Evolutionary conservation across 495 filamentous ascomycete species (phyloP).

Genomic region (Massariosphaeria phaeospora): DNA sequence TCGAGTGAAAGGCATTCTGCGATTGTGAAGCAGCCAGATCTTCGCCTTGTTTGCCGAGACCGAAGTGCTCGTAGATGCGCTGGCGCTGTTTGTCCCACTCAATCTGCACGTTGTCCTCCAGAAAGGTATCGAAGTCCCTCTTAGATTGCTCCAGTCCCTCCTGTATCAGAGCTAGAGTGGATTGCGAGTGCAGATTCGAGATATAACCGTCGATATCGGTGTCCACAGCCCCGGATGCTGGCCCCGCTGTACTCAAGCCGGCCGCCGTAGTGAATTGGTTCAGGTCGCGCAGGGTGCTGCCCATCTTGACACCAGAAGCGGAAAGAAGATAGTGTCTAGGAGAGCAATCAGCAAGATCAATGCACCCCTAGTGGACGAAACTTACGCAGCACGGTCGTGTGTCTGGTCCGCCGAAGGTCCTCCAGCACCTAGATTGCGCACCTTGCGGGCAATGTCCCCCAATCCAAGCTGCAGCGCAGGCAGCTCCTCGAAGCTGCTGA

Average conservation of each 20-base stretch:
- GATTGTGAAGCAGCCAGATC: conserved; percentile 37
- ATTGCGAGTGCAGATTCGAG: conserved; percentile 78
- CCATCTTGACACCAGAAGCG: conserved; percentile 79
- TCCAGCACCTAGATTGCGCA: conserved; percentile 64
- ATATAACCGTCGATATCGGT: conserved; percentile 80
- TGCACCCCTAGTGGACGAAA: conserved; percentile 22
- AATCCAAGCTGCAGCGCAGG: conserved; percentile 76
- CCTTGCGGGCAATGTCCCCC: conserved; percentile 78
- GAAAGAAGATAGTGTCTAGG: conserved; percentile 75
- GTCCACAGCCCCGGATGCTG: conserved; percentile 50
- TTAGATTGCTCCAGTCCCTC: conserved; percentile 82
- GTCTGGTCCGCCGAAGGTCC: conserved; percentile 45
- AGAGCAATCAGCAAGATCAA: neutral
- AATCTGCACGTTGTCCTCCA: conserved; percentile 90
- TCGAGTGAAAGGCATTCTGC: conserved; percentile 14
- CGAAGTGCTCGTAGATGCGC: conserved; percentile 93
- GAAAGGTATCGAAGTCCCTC: conserved; percentile 82
- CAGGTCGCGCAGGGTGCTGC: conserved; percentile 71
- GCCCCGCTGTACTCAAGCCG: conserved; percentile 37
- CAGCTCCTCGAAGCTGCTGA: conserved; percentile 52
- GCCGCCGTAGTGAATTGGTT: conserved; percentile 53
- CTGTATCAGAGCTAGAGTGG: conserved; percentile 81
- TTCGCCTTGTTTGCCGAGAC: conserved; percentile 55
- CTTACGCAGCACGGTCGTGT: conserved; percentile 59
- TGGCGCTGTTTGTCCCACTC: conserved; percentile 93